Evolutionary conservation across 345 rosid species (phyloP).

Genomic region (Triadica sebifera): DNA sequence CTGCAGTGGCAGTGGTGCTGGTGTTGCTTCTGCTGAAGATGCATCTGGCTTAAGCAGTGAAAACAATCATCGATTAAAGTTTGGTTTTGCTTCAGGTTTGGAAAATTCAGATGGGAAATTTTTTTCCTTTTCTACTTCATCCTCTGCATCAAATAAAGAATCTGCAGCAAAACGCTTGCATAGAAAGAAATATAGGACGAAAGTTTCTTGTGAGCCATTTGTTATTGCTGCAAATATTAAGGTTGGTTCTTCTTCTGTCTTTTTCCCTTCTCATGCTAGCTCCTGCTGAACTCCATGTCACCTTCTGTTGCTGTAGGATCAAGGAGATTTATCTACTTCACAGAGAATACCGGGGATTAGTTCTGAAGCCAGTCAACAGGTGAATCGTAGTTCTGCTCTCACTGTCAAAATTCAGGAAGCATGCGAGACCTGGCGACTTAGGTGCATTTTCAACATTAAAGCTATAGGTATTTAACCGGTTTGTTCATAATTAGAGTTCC

Average conservation of each 20-base stretch:
- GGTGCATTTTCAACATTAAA: slow-evolving; percentile 41
- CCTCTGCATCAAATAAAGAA: slow-evolving; percentile 28
- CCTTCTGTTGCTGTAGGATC: slow-evolving; percentile 17
- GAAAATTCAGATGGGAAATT: slow-evolving; percentile 23
- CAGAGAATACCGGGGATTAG: slow-evolving; percentile 24
- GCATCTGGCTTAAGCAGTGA: slow-evolving; percentile 21
- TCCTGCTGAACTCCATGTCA: not conserved
- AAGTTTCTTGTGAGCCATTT: slow-evolving; percentile 33
- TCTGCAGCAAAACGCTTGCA: slow-evolving; percentile 32
- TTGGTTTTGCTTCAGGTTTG: slow-evolving; percentile 39
- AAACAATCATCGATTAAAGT: slow-evolving; percentile 20
- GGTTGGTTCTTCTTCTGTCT: slow-evolving; percentile 24
- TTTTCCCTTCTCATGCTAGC: slow-evolving; percentile 16
- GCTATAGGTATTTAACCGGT: not conserved
- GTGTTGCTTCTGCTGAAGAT: slow-evolving; percentile 34
- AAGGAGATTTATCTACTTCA: slow-evolving; percentile 27
- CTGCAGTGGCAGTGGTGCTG: slow-evolving; percentile 17
- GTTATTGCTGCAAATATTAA: slow-evolving; percentile 29
- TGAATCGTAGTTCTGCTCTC: slow-evolving; percentile 21
- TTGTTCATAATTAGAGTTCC: not conserved
- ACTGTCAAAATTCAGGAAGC: slow-evolving; percentile 43
- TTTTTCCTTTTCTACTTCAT: slow-evolving; percentile 62
- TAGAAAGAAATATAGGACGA: slow-evolving; percentile 40
- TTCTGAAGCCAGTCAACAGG: slow-evolving; percentile 25
- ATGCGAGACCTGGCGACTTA: slow-evolving; percentile 86